phyloP scores from a whole-genome alignment of 768 basidiomycete species.

The Tricholomella constricta region DNA sequence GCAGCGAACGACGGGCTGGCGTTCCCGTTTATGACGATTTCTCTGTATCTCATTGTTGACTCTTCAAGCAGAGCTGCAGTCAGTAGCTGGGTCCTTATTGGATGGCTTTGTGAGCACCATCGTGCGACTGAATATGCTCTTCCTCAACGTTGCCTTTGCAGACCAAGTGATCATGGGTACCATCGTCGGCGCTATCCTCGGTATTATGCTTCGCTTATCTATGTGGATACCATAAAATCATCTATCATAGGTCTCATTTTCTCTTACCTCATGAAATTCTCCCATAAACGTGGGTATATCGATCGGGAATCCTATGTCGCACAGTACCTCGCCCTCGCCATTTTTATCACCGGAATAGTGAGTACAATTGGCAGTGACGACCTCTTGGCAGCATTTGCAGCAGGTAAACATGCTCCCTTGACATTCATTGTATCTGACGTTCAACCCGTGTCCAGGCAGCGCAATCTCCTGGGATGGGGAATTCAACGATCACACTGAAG shows the following conservation, averaged over 20 bases:
- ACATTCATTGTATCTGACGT: slow-evolving; percentile 9
- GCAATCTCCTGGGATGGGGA: slow-evolving; percentile 90
- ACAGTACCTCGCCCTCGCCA: slow-evolving; percentile 73
- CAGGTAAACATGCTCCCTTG: slow-evolving; percentile 45
- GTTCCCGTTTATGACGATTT: slow-evolving; percentile 87
- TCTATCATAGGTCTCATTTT: slow-evolving; percentile 57
- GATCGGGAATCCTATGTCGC: slow-evolving; percentile 87
- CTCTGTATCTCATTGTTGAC: slow-evolving; percentile 84
- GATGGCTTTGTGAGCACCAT: slow-evolving; percentile 68
- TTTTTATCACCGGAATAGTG: slow-evolving; percentile 79
- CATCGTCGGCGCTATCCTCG: slow-evolving; percentile 56
- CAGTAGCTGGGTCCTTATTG: slow-evolving; percentile 83
- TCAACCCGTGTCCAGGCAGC: background rate
- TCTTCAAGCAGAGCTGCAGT: slow-evolving; percentile 61
- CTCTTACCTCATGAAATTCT: slow-evolving; percentile 71
- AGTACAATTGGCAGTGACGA: slow-evolving; percentile 85
- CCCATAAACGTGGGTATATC: slow-evolving; percentile 62
- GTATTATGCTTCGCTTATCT: background rate
- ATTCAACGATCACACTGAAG: slow-evolving; percentile 78
- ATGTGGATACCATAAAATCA: background rate
- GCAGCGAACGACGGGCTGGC: slow-evolving; percentile 96
- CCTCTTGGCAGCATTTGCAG: slow-evolving; percentile 86
- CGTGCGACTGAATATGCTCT: slow-evolving; percentile 1
- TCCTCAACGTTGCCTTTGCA: slow-evolving; percentile 22
- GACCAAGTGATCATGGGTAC: slow-evolving; percentile 84